phyloP scores from a whole-genome alignment of 305 asterid genomes.

The Fraxinus angustifolia region DNA sequence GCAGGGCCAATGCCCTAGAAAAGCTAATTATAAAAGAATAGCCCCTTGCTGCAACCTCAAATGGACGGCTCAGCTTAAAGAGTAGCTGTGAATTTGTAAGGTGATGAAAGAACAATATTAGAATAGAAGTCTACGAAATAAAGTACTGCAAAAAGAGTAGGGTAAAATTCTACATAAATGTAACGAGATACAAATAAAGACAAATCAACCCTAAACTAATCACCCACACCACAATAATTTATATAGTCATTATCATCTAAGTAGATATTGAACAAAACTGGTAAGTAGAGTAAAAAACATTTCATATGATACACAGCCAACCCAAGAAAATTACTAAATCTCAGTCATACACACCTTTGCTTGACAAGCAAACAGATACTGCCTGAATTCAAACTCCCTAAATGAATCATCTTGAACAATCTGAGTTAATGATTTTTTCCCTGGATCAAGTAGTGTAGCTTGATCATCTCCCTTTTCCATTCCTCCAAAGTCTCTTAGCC shows the following conservation, averaged over 20 bases:
- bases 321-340: conserved; percentile 24
- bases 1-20: conserved; percentile 75
- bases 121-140: conserved; percentile 22
- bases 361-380: conserved; percentile 95
- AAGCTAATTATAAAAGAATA: conserved; percentile 93
- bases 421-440: conserved; percentile 64
- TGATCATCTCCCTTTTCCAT: conserved; percentile 83
- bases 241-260: conserved; percentile 16
- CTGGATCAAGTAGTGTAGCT: conserved; percentile 79
- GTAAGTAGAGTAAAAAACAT: conserved; percentile 9
- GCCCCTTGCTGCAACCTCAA: conserved; percentile 95
- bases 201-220: conserved; percentile 4
- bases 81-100: conserved; percentile 58
- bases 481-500: conserved; percentile 86
- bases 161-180: conserved; percentile 3
- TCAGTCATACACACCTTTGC: conserved; percentile 66
- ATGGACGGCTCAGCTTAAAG: conserved; percentile 83
- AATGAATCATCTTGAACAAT: conserved; percentile 92
- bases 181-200: not conserved
- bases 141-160: conserved; percentile 19
- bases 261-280: conserved; percentile 17
- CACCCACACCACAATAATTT: not conserved
- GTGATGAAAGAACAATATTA: conserved; percentile 30
- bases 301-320: conserved; percentile 25
- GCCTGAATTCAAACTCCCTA: conserved; percentile 96